Conservation (phyloP, 148 eudicot species). For the Heliosperma pusillum region DNA sequence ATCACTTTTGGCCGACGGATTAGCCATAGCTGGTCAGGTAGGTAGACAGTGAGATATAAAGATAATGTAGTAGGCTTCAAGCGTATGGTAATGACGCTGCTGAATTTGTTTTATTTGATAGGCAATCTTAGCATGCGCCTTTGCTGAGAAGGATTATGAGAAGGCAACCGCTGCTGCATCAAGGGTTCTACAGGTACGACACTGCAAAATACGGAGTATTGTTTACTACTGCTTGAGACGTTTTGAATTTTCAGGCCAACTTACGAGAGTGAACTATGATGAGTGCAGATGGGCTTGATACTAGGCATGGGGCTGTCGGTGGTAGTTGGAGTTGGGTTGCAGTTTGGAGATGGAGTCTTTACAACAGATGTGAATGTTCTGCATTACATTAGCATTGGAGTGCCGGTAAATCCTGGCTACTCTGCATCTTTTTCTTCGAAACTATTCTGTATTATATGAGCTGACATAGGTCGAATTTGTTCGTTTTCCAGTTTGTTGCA, state of each 20-base stretch:
- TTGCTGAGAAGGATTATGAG: constrained; percentile 83
- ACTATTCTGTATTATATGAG: background rate
- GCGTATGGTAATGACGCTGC: background rate
- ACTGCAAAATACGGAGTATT: too few relatives aligned
- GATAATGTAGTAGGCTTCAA: background rate
- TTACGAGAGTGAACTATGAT: background rate
- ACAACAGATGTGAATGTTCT: constrained; percentile 61
- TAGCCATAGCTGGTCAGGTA: constrained; percentile 98
- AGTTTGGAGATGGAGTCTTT: constrained; percentile 71
- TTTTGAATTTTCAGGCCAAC: background rate
- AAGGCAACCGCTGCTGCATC: constrained; percentile 76
- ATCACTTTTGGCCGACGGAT: constrained; percentile 93
- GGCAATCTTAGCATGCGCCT: constrained; percentile 96
- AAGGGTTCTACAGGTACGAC: constrained; percentile 73
- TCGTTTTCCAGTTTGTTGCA: constrained; percentile 56
- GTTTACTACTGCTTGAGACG: background rate
- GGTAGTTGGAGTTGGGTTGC: constrained; percentile 77
- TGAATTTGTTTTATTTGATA: constrained; percentile 14
- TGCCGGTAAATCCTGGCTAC: constrained; percentile 58
- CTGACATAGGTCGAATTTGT: background rate
- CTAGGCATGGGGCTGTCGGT: constrained; percentile 73
- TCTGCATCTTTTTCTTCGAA: background rate
- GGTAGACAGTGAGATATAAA: too few relatives aligned
- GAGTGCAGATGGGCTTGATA: constrained; percentile 82
- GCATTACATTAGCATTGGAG: constrained; percentile 54